Conservation (phyloP, 2,329 filamentous ascomycete genomes). For the Raffaelea ambrosiae region DNA sequence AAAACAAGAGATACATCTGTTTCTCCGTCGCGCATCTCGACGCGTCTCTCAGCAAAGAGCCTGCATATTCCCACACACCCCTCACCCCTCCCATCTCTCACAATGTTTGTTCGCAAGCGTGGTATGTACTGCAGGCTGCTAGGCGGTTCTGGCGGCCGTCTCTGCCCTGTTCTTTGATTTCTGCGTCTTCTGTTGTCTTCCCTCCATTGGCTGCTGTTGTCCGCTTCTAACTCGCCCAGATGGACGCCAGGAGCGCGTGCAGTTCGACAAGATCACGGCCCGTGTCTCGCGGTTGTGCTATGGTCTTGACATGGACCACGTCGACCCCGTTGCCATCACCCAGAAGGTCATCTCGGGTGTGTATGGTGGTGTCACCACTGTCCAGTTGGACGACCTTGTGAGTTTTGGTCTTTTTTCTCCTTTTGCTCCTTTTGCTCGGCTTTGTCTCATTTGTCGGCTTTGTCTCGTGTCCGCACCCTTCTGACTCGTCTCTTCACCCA, state of each 20-base stretch:
- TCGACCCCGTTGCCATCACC: slow-evolving; percentile 95
- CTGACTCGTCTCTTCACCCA: slow-evolving; percentile 4
- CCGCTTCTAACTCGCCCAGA: slow-evolving; percentile 43
- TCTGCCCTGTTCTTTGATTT: neutral
- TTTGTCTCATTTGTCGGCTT: neutral
- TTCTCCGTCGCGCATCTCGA: neutral
- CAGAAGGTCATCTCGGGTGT: slow-evolving; percentile 99
- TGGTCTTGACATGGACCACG: slow-evolving; percentile 86
- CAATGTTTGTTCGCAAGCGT: slow-evolving; percentile 57
- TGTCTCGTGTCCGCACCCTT: neutral
- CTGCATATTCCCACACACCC: slow-evolving; percentile 1
- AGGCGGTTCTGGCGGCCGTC: no score
- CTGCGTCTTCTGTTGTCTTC: neutral
- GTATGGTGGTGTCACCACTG: slow-evolving; percentile 93
- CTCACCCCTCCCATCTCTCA: slow-evolving; percentile 13
- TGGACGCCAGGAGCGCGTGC: slow-evolving; percentile 98
- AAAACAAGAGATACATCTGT: no score
- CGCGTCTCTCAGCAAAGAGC: no score
- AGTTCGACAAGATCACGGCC: slow-evolving; percentile 99
- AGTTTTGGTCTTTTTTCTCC: slow-evolving; percentile 34
- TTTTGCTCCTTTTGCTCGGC: neutral
- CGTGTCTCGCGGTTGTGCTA: slow-evolving; percentile 97
- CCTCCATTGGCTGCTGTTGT: no score
- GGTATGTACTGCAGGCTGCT: slow-evolving; percentile 32
- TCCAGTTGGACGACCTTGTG: slow-evolving; percentile 95